Evolutionary conservation across 1,284 basidiomycete species (phyloP).

Genomic region (Cutaneotrichosporon curvatum): DNA sequence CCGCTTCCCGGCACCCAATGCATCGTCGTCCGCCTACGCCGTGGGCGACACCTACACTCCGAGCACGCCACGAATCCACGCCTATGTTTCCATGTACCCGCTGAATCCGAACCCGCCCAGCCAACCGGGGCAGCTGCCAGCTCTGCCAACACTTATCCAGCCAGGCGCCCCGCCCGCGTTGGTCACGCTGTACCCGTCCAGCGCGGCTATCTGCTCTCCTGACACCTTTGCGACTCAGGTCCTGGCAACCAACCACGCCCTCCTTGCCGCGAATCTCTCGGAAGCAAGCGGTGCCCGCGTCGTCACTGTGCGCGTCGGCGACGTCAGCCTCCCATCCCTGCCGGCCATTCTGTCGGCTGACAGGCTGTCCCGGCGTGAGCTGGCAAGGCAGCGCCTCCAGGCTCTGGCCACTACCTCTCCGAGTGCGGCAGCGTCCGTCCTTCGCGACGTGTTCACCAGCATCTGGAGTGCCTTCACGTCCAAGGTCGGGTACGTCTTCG

Average conservation of each 20-base stretch:
- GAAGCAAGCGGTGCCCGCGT: slow-evolving; percentile 25
- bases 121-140: slow-evolving; percentile 39
- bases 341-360: slow-evolving; percentile 30
- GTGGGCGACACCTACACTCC: slow-evolving; percentile 36
- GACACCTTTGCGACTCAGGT: slow-evolving; percentile 40
- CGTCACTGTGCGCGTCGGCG: slow-evolving; percentile 35
- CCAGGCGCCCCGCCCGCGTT: slow-evolving; percentile 26
- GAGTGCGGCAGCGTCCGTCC: slow-evolving; percentile 23
- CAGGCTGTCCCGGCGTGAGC: slow-evolving; percentile 24
- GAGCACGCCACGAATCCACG: slow-evolving; percentile 35
- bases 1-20: slow-evolving; percentile 33
- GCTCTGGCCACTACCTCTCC: slow-evolving; percentile 13
- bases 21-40: slow-evolving; percentile 1
- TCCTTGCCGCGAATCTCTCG: slow-evolving; percentile 36
- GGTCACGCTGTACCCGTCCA: slow-evolving; percentile 41
- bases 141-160: slow-evolving; percentile 37
- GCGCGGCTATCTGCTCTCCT: slow-evolving; percentile 32
- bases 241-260: slow-evolving; percentile 32
- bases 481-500: slow-evolving; percentile 19
- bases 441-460: slow-evolving; percentile 24
- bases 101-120: slow-evolving; percentile 35
- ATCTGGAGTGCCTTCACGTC: slow-evolving; percentile 19
- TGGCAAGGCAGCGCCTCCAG: slow-evolving; percentile 24
- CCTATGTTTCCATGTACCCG: slow-evolving; percentile 42
- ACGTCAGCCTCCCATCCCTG: slow-evolving; percentile 32